Percentiles rank a stretch among this genome's conserved stretches.
These are phyloP conservation scores for Mycena belliarum DNA, from an alignment of 768 basidiomycete species.

Conservation along the genomic window DNA sequence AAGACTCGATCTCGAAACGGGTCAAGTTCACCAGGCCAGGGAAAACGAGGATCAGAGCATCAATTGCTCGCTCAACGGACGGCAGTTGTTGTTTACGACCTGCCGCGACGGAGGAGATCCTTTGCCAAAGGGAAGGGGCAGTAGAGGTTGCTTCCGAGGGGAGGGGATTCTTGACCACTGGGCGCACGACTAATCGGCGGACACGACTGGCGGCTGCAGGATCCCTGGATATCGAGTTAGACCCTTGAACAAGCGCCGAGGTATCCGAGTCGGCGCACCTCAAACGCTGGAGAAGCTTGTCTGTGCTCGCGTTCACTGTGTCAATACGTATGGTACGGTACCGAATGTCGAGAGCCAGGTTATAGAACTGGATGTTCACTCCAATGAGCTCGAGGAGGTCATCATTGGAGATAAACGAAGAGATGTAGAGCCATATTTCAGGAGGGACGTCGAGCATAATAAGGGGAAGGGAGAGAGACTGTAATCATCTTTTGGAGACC, in stretches of 20 bases:
- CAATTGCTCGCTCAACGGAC: slow-evolving; percentile 30
- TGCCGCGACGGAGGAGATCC: background rate
- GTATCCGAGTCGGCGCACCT: slow-evolving; percentile 14
- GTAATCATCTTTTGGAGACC: too few relatives aligned
- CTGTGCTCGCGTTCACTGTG: slow-evolving; percentile 22
- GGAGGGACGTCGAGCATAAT: slow-evolving; percentile 21
- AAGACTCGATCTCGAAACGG: slow-evolving; percentile 41
- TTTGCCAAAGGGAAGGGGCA: background rate
- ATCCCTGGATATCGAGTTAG: slow-evolving; percentile 20
- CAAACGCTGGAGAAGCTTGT: slow-evolving; percentile 22
- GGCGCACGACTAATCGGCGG: background rate
- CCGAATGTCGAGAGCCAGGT: slow-evolving; percentile 32
- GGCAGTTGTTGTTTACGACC: background rate
- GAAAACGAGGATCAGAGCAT: slow-evolving; percentile 31
- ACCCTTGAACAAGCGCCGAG: background rate
- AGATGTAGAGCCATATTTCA: slow-evolving; percentile 36
- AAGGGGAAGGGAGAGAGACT: too few relatives aligned
- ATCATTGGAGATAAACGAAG: slow-evolving; percentile 30
- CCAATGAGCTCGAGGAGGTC: slow-evolving; percentile 26
- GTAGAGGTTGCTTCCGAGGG: background rate
- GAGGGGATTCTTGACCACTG: background rate
- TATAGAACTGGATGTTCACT: slow-evolving; percentile 35
- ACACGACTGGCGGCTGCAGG: slow-evolving; percentile 28
- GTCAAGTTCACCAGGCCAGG: slow-evolving; percentile 35
- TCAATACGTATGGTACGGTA: slow-evolving; percentile 30